Evolutionary conservation across 352 stramenopile species (phyloP).

Genomic region (Phytophthora brassicae): DNA sequence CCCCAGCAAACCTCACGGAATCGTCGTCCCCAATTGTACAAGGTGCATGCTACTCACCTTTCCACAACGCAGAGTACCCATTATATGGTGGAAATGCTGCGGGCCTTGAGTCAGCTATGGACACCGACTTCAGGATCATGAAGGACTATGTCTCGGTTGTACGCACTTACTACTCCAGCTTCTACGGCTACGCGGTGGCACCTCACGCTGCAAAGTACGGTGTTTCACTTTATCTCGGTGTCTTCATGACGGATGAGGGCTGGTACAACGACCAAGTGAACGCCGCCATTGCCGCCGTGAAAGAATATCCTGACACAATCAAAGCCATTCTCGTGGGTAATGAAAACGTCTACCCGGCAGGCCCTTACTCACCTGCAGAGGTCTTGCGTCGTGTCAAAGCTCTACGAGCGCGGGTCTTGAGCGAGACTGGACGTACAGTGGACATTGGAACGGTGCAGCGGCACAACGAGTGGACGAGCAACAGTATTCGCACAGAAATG

Average conservation of each 20-base stretch:
- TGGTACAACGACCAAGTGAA: conserved; percentile 61
- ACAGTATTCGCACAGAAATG: conserved; percentile 36
- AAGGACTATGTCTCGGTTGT: conserved; percentile 56
- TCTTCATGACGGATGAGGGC: conserved; percentile 73
- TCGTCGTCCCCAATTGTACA: conserved; percentile 27
- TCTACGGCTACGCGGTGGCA: conserved; percentile 53
- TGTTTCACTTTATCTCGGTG: conserved; percentile 67
- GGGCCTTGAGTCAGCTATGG: conserved; percentile 53
- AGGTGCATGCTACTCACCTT: conserved; percentile 73
- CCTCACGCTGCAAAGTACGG: conserved; percentile 42
- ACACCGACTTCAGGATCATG: conserved; percentile 71
- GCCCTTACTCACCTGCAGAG: conserved; percentile 40
- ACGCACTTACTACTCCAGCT: conserved; percentile 81
- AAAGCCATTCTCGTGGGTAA: conserved; percentile 69
- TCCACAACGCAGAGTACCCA: conserved; percentile 75
- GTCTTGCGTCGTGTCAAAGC: conserved; percentile 38
- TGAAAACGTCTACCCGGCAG: conserved; percentile 64
- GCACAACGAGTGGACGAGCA: conserved; percentile 58
- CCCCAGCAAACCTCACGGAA: conserved; percentile 6
- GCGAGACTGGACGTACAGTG: conserved; percentile 36
- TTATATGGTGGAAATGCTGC: conserved; percentile 36
- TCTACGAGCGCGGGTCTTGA: conserved; percentile 33
- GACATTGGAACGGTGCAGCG: conserved; percentile 76
- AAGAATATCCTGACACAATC: conserved; percentile 56
- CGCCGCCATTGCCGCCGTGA: conserved; percentile 46